These are phyloP conservation scores for Acacia confusa DNA, from an alignment of 306 rosid species.

Conservation along the genomic window DNA sequence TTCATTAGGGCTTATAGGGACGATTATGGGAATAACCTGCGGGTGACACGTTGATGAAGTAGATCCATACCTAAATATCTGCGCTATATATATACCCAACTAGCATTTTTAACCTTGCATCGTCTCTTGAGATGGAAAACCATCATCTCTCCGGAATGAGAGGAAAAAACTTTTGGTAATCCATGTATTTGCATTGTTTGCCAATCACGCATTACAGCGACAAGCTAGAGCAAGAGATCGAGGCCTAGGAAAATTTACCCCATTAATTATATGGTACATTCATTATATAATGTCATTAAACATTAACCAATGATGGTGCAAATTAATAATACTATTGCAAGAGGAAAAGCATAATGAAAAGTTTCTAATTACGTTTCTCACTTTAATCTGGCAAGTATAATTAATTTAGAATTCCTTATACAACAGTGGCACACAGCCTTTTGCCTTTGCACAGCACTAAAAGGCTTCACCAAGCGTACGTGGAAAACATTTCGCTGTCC, in stretches of 20 bases:
- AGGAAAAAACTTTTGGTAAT: conserved; percentile 34
- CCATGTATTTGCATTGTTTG: conserved; percentile 54
- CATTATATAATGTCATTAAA: not conserved
- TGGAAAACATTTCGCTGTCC: not conserved
- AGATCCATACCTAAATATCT: not conserved
- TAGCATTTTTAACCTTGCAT: conserved; percentile 20
- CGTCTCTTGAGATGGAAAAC: conserved; percentile 41
- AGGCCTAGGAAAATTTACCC: conserved; percentile 27
- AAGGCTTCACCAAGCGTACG: not conserved
- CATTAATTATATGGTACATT: not conserved
- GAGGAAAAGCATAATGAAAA: not conserved
- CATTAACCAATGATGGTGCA: not conserved
- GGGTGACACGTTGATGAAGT: not conserved
- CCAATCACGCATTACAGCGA: conserved; percentile 39
- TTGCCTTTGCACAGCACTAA: not conserved
- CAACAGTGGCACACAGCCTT: not conserved
- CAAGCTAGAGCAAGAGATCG: conserved; percentile 3
- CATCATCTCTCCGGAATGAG: conserved; percentile 37
- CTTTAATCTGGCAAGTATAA: not conserved
- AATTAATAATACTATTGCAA: not conserved
- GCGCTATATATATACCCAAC: conserved; percentile 2
- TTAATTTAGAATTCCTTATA: not conserved
- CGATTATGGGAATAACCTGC: conserved; percentile 1
- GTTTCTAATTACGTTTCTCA: not conserved
- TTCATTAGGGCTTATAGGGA: not conserved